Base-by-base conservation (phyloP, 495 filamentous ascomycete species). In the Penicillium maclennaniae region DNA sequence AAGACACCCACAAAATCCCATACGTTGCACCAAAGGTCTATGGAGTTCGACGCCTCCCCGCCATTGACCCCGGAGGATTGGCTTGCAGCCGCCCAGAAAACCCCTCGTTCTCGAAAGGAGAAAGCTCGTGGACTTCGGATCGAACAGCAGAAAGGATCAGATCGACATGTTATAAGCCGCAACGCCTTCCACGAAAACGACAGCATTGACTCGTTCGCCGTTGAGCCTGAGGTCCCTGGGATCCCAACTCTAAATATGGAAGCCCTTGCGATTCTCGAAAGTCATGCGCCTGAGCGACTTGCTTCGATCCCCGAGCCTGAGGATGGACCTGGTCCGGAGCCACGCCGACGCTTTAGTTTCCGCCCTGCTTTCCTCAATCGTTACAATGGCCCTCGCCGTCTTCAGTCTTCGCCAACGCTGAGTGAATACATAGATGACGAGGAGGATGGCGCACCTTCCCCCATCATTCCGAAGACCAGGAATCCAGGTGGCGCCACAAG, bases 1-100 rank as follows among this genome's bases (percentile, higher is more conserved):
- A 41, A 60, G 28, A 61, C 60, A 17, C 65, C 62, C 1, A 45
- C 58, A 8, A 67, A 59, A 28, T 53, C 52, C 23, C 45, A 48
- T 27, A 46, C 47, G 4, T 47, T 55, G 7, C 46, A 53, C 21
- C 19, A 48, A 5, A 34, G 42, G 8, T 41, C 42, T 1, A 38
- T 42, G 36, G 40, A 54, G 17, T 16, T 52, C 16, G 51, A 53
- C 1, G 60, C 62, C 17, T 65, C 68, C 4, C 64, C 66, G 4
- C 69, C 69, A 6, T 50, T 75, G 8, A 72, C 71, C 3, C 67
- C 74, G 8, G 69, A 72, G 39, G 74, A 77, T 27, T 77, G 74
- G 74, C 42, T 77, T 45, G 74, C 73, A 26, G 74, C 74, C 16
- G 71, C 71, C 21, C 65, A 63, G 51, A 50, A 65, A 31, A 55